These are phyloP conservation scores for Arthrobotrys iridis DNA, from an alignment of 2,329 filamentous ascomycete genomes.

Conservation along the genomic window DNA sequence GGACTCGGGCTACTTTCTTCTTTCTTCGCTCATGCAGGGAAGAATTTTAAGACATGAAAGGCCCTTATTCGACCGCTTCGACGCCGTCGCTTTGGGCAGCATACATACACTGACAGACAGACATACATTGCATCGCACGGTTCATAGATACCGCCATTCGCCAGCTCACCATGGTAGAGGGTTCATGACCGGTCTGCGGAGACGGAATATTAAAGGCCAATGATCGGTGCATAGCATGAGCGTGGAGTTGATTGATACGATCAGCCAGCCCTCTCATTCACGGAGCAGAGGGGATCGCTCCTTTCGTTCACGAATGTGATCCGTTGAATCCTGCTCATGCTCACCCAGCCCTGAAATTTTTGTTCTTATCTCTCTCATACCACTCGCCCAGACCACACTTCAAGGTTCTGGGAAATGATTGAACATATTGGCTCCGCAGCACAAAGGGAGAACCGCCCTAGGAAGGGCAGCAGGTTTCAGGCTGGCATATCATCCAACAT, in stretches of 20 bases:
- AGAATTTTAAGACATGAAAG: constrained; percentile 16
- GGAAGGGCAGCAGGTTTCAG: constrained; percentile 10
- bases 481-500: constrained; percentile 9
- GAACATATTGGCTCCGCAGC: constrained; percentile 22
- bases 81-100: constrained; percentile 35
- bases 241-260: not conserved
- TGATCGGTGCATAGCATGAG: not conserved
- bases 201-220: not conserved
- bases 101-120: constrained; percentile 1
- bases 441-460: constrained; percentile 10
- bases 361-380: constrained; percentile 28
- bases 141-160: not conserved
- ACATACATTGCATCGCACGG: constrained; percentile 12
- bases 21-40: constrained; percentile 14
- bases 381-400: constrained; percentile 23
- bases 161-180: constrained; percentile 8
- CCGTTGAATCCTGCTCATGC: constrained; percentile 12
- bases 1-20: constrained; percentile 9
- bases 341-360: constrained; percentile 12
- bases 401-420: constrained; percentile 25
- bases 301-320: constrained; percentile 2
- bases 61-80: constrained; percentile 23
- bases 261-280: not conserved
- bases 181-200: not conserved
- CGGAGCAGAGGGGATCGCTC: constrained; percentile 8